A percentile compares a stretch with the other conserved stretches of the same genome.
Conservation (phyloP, 2,329 filamentous ascomycete genomes). For the Chrysoporthe deuterocubensis region DNA sequence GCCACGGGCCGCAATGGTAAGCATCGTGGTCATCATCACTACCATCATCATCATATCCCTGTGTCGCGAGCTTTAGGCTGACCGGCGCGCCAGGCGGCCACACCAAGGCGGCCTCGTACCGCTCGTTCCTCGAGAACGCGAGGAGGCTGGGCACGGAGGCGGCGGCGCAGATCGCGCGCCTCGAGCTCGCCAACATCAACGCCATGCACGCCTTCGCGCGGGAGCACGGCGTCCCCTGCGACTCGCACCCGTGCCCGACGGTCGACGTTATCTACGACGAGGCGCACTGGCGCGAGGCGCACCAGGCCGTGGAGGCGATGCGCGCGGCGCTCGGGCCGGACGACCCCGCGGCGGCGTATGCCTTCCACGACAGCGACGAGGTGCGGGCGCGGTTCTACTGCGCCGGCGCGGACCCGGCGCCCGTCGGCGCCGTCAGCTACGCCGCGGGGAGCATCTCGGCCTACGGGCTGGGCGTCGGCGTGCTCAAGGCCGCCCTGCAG, state of each 20-base stretch:
- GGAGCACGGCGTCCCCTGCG: constrained; percentile 52
- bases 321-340: constrained; percentile 44
- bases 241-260: constrained; percentile 55
- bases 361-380: constrained; percentile 35
- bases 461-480: constrained; percentile 44
- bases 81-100: constrained; percentile 40
- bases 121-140: constrained; percentile 54
- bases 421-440: constrained; percentile 54
- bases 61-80: too few species aligned
- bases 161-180: constrained; percentile 54
- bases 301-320: constrained; percentile 49
- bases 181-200: constrained; percentile 57
- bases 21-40: neutral
- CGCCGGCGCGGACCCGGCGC: constrained; percentile 35
- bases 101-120: constrained; percentile 50
- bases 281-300: constrained; percentile 44
- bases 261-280: constrained; percentile 62
- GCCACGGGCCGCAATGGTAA: constrained; percentile 64
- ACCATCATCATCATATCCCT: neutral
- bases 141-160: constrained; percentile 49
- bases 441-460: constrained; percentile 46
- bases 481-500: constrained; percentile 49
- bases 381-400: constrained; percentile 19
- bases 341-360: constrained; percentile 49
- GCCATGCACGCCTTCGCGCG: constrained; percentile 59